phyloP scores from a whole-genome alignment of 1,139 yeast genomes.

The Blastobotrys raffinosifermentans region DNA sequence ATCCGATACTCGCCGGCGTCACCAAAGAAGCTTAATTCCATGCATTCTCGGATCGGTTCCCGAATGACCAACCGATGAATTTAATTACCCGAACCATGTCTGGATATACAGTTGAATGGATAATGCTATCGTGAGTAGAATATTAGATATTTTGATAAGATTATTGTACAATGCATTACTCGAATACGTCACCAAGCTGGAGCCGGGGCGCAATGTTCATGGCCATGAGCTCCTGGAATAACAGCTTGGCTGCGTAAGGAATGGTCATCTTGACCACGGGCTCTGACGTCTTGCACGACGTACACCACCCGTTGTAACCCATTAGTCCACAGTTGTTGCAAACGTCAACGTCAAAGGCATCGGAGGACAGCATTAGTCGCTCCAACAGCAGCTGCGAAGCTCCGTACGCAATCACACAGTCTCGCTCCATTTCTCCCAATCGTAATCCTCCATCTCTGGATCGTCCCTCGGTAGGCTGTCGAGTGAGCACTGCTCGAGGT shows the following conservation, averaged over 20 bases:
- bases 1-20: too few species aligned
- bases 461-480: slow-evolving; percentile 99
- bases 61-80: too few species aligned
- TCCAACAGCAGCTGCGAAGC: slow-evolving; percentile 92
- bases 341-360: slow-evolving; percentile 94
- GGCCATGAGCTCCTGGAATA: slow-evolving; percentile 98
- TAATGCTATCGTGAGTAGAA: too few species aligned
- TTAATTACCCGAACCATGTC: too few species aligned
- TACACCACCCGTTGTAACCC: slow-evolving; percentile 98
- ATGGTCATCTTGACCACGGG: slow-evolving; percentile 88
- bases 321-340: slow-evolving; percentile 95
- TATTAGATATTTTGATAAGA: too few species aligned
- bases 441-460: slow-evolving; percentile 99
- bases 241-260: slow-evolving; percentile 94
- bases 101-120: too few species aligned
- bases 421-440: slow-evolving; percentile 99
- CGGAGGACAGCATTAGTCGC: slow-evolving; percentile 93
- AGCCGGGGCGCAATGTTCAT: slow-evolving; percentile 98
- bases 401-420: slow-evolving; percentile 98
- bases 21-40: too few species aligned
- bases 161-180: slow-evolving; percentile 5
- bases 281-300: slow-evolving; percentile 86
- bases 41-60: too few species aligned
- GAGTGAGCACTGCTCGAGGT: slow-evolving; percentile 94
- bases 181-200: slow-evolving; percentile 77